Evolutionary conservation across 202 grass and related monocot genomes (phyloP).

Genomic region (Miscanthus sacchariflorus): DNA sequence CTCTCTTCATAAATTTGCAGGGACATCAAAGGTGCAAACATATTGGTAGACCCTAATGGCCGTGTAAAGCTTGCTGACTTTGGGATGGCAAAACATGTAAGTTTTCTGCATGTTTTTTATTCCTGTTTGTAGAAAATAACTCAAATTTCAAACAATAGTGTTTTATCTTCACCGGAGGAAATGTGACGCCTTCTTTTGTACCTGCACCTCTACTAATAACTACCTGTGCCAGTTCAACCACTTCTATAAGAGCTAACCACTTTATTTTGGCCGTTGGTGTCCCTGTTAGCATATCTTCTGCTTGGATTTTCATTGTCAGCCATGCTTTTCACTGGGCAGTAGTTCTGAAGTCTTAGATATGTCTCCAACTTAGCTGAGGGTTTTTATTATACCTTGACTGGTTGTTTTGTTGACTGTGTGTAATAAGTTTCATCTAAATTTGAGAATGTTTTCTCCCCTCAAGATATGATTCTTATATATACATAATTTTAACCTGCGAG

Average conservation of each 20-base stretch:
- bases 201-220: slow-evolving; percentile 23
- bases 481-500: not conserved
- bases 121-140: slow-evolving; percentile 27
- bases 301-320: slow-evolving; percentile 2
- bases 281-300: slow-evolving; percentile 3
- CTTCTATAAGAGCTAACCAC: slow-evolving; percentile 14
- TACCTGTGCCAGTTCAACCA: slow-evolving; percentile 16
- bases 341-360: slow-evolving; percentile 22
- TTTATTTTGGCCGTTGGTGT: slow-evolving; percentile 25
- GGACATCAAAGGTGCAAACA: slow-evolving; percentile 99
- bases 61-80: slow-evolving; percentile 98
- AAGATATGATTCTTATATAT: slow-evolving; percentile 21
- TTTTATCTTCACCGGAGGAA: slow-evolving; percentile 37
- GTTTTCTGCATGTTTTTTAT: slow-evolving; percentile 35
- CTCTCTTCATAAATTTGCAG: slow-evolving; percentile 55
- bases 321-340: slow-evolving; percentile 15
- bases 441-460: not conserved
- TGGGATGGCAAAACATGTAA: slow-evolving; percentile 98
- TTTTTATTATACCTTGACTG: slow-evolving; percentile 26
- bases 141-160: slow-evolving; percentile 7
- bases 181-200: slow-evolving; percentile 23
- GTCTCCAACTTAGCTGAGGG: not conserved
- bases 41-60: slow-evolving; percentile 98
- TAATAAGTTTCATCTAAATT: slow-evolving; percentile 32
- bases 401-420: slow-evolving; percentile 34